Base-by-base conservation (phyloP, 2,329 filamentous ascomycete genomes). In the Microsporum canis region DNA sequence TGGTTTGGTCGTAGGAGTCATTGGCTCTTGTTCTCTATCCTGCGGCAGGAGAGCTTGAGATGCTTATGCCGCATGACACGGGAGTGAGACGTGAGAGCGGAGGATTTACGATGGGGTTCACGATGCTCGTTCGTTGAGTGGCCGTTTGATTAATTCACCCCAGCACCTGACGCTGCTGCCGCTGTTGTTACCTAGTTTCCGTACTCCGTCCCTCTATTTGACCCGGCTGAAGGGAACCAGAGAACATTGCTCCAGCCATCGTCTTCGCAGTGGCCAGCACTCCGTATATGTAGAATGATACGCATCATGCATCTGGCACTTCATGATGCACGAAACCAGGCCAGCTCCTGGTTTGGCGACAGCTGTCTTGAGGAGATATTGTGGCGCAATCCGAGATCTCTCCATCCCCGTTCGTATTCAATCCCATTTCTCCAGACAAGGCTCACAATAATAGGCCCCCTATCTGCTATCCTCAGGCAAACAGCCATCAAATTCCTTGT, bases 291-390 rank as follows among this genome's bases (percentile, higher is more conserved):
- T 55, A 36, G 29, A 36, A 55, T 55, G 51, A 55, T 55, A 34
- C 51, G 33, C 51, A 55, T 51, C 45, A 51, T 51, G 45, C 45
- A 51, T 51, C 45, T 51, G 45, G 45, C 23, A 51, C 45, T 51
- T 29, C 12, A 29, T n/a, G 39, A 51, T 51, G 45, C 45, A 51
- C 45, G 45, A 51, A 51, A 51, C 45, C 45, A 51, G 45, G 45
- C 45, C 45, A 51, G 45, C 45, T 51, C 23, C 45, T 3, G 45
- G 45, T 31, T 51, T 51, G 23, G 23, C 17, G 43, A 47, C 43
- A 23, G 17, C 17, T 23, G 17, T 27, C 43, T n/a, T 29, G 45
- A 12, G 4, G 31, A 29, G 43, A 47, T 8, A 51, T 7, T 51
- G 45, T 51, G 45, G 45, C 45, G 45, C 45, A 51, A 51, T 51